Conservation (phyloP, 495 filamentous ascomycete genomes). For the Penicillium steckii region DNA sequence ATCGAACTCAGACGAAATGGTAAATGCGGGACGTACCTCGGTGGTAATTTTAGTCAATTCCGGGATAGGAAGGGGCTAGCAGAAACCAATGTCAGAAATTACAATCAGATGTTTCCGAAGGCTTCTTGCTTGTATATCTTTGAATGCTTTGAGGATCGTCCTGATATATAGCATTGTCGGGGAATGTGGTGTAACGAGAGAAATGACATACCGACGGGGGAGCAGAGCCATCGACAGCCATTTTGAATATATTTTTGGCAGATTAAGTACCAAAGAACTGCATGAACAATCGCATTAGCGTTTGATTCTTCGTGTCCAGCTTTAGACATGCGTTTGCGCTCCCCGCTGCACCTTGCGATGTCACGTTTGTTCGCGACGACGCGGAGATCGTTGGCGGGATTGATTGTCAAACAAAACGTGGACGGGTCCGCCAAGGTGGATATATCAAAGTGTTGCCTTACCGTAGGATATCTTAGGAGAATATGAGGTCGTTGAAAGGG, state of each 20-base stretch:
- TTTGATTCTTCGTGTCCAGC: not conserved
- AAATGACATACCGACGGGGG: conserved; percentile 32
- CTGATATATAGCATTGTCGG: not conserved
- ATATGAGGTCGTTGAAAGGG: not conserved
- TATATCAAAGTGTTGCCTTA: not conserved
- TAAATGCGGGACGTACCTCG: conserved; percentile 58
- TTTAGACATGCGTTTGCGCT: not conserved
- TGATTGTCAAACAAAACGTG: not conserved
- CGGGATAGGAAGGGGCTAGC: conserved; percentile 71
- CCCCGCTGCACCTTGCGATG: not conserved
- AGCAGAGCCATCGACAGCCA: conserved; percentile 36
- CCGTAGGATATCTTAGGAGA: not conserved
- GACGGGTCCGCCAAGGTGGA: too few relatives aligned
- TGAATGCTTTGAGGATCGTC: too few relatives aligned
- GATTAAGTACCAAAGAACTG: not conserved
- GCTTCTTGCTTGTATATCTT: not conserved
- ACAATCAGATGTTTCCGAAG: not conserved
- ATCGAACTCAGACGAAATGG: not conserved
- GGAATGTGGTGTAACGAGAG: conserved; percentile 6
- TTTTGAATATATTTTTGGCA: conserved; percentile 16
- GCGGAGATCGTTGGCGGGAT: not conserved
- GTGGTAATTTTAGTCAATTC: conserved; percentile 80
- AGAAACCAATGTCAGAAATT: not conserved
- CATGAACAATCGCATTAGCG: not conserved
- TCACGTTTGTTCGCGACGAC: not conserved